A percentile compares a stretch with the other conserved stretches of the same genome.
phyloP scores from a whole-genome alignment of 2,329 filamentous ascomycete genomes.

The Whalleya microplaca region DNA sequence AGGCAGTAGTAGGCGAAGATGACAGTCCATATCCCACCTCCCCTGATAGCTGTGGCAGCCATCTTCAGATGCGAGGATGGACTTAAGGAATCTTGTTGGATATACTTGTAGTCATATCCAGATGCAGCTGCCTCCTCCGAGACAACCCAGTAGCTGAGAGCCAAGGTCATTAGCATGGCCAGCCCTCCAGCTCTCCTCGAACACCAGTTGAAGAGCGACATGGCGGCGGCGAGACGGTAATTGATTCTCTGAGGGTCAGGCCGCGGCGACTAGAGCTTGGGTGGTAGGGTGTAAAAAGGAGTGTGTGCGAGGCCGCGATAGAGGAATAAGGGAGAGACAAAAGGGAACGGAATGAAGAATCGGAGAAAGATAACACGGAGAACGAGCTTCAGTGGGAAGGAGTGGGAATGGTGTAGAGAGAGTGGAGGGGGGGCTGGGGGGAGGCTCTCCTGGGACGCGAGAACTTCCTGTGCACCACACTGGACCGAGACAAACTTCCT shows the following conservation, averaged over 20 bases:
- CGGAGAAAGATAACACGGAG: conserved; percentile 33
- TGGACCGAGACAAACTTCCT: conserved; percentile 20
- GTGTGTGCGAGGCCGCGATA: conserved; percentile 18
- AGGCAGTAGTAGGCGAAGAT: conserved; percentile 68
- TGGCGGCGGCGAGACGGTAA: conserved; percentile 35
- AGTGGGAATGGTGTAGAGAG: conserved; percentile 25
- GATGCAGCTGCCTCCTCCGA: conserved; percentile 51
- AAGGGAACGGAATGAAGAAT: conserved; percentile 23
- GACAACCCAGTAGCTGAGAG: conserved; percentile 60
- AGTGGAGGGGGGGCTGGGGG: conserved; percentile 30
- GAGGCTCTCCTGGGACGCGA: conserved; percentile 21
- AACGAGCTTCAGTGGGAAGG: conserved; percentile 31
- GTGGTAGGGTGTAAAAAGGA: conserved; percentile 15
- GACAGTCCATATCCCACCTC: conserved; percentile 54
- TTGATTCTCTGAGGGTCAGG: conserved; percentile 28
- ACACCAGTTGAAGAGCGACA: conserved; percentile 60
- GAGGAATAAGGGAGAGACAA: conserved; percentile 22
- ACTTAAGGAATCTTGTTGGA: conserved; percentile 45
- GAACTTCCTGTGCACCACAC: conserved; percentile 26
- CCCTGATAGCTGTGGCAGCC: conserved; percentile 35
- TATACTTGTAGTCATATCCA: conserved; percentile 48
- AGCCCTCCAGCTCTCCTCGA: conserved; percentile 58
- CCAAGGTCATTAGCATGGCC: conserved; percentile 54
- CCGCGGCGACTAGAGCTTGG: conserved; percentile 22
- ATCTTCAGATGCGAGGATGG: conserved; percentile 38